Conservation (phyloP, 495 filamentous ascomycete genomes). For the Recurvomyces mirabilis region DNA sequence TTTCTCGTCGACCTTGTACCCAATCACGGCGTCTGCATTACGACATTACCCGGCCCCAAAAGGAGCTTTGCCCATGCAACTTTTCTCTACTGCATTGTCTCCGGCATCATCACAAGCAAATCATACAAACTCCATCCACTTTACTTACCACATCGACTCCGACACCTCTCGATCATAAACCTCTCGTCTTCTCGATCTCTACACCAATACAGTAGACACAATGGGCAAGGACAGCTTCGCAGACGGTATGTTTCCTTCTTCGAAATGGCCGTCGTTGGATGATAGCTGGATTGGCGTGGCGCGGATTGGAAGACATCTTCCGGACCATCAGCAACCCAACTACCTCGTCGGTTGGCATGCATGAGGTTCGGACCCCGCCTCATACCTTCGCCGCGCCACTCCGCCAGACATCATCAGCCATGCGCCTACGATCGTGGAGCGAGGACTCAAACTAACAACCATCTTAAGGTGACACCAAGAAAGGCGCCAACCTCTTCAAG, state of each 20-base stretch:
- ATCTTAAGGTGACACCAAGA: conserved; percentile 78
- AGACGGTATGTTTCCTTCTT: conserved; percentile 20
- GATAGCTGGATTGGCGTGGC: neutral
- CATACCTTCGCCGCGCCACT: neutral
- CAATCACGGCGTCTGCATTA: too few species aligned
- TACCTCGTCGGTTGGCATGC: too few species aligned
- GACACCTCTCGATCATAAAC: neutral
- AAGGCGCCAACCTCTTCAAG: conserved; percentile 97
- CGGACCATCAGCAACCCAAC: neutral
- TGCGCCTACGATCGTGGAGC: neutral
- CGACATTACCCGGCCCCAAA: too few species aligned
- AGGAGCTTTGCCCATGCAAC: neutral
- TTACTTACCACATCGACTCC: neutral
- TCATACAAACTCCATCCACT: neutral
- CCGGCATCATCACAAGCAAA: neutral
- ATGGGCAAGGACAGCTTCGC: conserved; percentile 24
- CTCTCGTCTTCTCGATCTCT: neutral
- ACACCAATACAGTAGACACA: conserved; percentile 7
- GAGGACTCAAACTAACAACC: too few species aligned
- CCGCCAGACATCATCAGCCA: neutral
- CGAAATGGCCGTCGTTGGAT: neutral
- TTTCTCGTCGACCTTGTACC: too few species aligned
- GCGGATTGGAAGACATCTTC: neutral
- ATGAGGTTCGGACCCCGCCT: too few species aligned
- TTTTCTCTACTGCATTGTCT: neutral